These are phyloP conservation scores for Pilasporangium apinafurcum DNA, from an alignment of 352 stramenopile genomes.

Conservation along the genomic window DNA sequence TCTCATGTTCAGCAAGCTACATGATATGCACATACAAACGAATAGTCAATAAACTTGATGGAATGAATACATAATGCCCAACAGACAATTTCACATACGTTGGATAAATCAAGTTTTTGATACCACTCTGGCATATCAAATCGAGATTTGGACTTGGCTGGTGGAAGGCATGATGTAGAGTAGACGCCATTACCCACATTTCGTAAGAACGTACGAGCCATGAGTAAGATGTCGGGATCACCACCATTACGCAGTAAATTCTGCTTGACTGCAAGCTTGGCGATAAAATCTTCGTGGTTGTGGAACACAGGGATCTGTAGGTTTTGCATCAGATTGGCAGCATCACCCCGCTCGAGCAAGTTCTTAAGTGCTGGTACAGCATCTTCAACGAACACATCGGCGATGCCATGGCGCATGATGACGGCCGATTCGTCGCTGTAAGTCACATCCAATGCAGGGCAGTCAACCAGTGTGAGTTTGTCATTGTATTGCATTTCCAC, in stretches of 20 bases:
- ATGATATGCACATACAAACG: constrained; percentile 4
- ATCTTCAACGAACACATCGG: constrained; percentile 92
- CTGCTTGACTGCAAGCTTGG: constrained; percentile 90
- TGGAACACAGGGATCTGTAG: constrained; percentile 95
- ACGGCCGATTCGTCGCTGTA: constrained; percentile 83
- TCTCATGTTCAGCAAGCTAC: constrained; percentile 45
- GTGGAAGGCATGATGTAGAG: constrained; percentile 52
- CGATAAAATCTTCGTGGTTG: constrained; percentile 92
- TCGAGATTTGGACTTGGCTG: constrained; percentile 76
- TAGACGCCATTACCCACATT: constrained; percentile 57
- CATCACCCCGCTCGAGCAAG: constrained; percentile 88
- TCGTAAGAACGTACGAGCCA: constrained; percentile 86
- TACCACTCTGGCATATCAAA: constrained; percentile 74
- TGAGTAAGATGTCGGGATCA: constrained; percentile 93
- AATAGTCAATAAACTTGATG: constrained; percentile 1
- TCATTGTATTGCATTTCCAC: constrained; percentile 95
- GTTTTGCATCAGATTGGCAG: constrained; percentile 93
- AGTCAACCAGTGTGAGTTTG: constrained; percentile 96
- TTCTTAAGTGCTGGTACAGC: constrained; percentile 89
- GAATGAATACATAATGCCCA: neutral
- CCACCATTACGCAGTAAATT: constrained; percentile 96
- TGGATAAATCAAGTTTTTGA: constrained; percentile 39
- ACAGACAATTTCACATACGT: constrained; percentile 29
- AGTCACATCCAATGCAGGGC: constrained; percentile 95
- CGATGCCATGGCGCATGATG: constrained; percentile 93